Base-by-base conservation (phyloP, 129 eudicot species). In the Ambrosia trifida region DNA sequence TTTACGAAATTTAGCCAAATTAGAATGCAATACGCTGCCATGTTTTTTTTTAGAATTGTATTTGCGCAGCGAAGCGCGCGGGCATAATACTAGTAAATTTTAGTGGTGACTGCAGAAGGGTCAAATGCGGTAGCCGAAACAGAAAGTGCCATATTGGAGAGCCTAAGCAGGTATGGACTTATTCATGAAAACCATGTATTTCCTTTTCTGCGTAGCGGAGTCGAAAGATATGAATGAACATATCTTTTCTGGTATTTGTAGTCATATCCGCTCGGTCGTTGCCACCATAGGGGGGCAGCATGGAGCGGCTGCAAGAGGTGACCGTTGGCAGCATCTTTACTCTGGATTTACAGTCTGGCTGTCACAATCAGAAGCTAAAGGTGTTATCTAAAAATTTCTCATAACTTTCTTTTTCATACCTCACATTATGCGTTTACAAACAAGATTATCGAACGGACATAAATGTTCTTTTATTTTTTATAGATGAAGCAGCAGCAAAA, bases 261-360 rank as follows among this genome's bases (percentile, higher is more conserved):
- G 98, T 71, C 96, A 94, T 73, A 85, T 93, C 40, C 95, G 99
- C 62, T 76, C 96, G 11, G 97, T 94, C 77, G 81, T 94, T 79
- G 86, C 99, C 66, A 94, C 99, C 35, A 69, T 94, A 78, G 99
- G 99, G 49, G 97, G 95, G 56, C 70, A 64, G 44, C 81, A 86
- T 68, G 99, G 99, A 30, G 91, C 96, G 46, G 97, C 99, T 64
- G 81, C 87, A 30, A 88, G 86, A 40, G 79, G 85, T 16, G 80
- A 84, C 63, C 84, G 80, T 46, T 94, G 99, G 99, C 86, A 80
- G 80, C 95, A 94, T 84, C 97, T 94, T 72, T 86, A 82, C 82
- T 79, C 97, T 0, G 99, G 96, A 70, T 94, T 94, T 70, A 85
- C 96, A 9, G 84, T 94, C 51, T 94, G 99, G 99, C 81, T 94